Evolutionary conservation across 495 filamentous ascomycete species (phyloP).

Genomic region (Penicillium parvum): DNA sequence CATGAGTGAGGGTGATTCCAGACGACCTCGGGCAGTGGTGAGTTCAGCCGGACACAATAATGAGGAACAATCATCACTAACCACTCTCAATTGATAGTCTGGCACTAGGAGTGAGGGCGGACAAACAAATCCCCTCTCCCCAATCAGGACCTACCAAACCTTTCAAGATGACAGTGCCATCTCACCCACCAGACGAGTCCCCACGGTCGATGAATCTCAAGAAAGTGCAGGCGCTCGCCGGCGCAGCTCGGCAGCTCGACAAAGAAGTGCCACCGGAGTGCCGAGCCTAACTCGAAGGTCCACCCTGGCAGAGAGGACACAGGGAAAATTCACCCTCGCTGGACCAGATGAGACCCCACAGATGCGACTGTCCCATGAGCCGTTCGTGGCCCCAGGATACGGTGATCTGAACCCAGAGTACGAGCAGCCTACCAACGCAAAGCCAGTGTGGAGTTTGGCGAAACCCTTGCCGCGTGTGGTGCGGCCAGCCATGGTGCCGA

Average conservation of each 20-base stretch:
- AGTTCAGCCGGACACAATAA: background rate
- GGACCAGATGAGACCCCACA: slow-evolving; percentile 37
- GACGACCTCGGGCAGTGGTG: slow-evolving; percentile 8
- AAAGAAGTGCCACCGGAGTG: slow-evolving; percentile 13
- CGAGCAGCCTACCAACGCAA: slow-evolving; percentile 34
- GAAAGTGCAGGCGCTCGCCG: slow-evolving; percentile 8
- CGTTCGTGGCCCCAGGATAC: slow-evolving; percentile 43
- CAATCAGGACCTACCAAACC: slow-evolving; percentile 3
- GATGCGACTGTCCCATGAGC: slow-evolving; percentile 32
- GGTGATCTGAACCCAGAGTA: slow-evolving; percentile 44
- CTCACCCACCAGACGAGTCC: slow-evolving; percentile 14
- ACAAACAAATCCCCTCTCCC: slow-evolving; percentile 8
- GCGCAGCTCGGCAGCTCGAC: slow-evolving; percentile 20
- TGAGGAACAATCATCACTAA: background rate
- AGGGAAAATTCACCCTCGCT: slow-evolving; percentile 36
- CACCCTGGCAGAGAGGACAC: slow-evolving; percentile 28
- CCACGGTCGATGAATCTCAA: slow-evolving; percentile 3
- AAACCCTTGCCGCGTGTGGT: slow-evolving; percentile 48
- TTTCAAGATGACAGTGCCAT: slow-evolving; percentile 4
- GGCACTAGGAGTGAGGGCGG: slow-evolving; percentile 3
- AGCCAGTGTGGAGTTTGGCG: slow-evolving; percentile 47
- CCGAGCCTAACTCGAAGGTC: slow-evolving; percentile 29
- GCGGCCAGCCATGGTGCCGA: slow-evolving; percentile 42
- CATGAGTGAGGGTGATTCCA: slow-evolving; percentile 2
- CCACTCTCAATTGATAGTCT: background rate